Evolutionary conservation across 306 rosid genomes (phyloP), one percentile per base, ranked within the genome.

Genomic region (Abrus precatorius): DNA sequence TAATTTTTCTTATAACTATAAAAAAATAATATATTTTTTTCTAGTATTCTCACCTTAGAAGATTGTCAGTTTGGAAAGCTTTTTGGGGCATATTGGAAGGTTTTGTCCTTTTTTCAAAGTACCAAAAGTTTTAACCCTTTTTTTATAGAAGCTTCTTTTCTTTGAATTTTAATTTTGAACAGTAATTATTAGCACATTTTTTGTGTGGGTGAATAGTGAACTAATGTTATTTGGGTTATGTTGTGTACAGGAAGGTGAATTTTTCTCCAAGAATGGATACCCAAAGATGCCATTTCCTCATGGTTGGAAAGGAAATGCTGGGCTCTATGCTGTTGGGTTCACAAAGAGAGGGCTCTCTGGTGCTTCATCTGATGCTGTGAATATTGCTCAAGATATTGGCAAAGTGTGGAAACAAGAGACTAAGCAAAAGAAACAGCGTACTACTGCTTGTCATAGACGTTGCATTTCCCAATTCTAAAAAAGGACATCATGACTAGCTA

Each of bases 291-390:
- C 93, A 72, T 93, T 91, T 53, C 98, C 99, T 48, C 84, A 95
- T 48, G 95, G 97, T 0, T 95, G 99, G 99, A 95, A 91, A 69
- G 99, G 99, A 48, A 90, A 88, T 30, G 81, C 84, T 1, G 99
- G 99, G 0, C 90, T 95, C 1, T 95, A 93, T 53, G 97, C 98
- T 1, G 99, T 93, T 43, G 99, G 99, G 63, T 90, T 95, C 77
- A 90, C 99, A 72, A 91, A 88, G 93, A 93, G 92, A 88, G 99
- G 99, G 84, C 96, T 95, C 32, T 87, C 92, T 80, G 99, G 99
- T 82, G 93, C 88, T 63, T 92, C 99, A 27, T 85, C 77, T 70
- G 99, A 95, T 78, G 99, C 99, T 65, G 73, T 83, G 66, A 90
- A 77, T 84, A 91, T 95, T 41, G 97, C 97, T 14, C 87, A 87